Percentiles rank a stretch among this genome's conserved stretches.
Evolutionary conservation across 805 yeast genomes (phyloP).

Genomic region (Kazachstania kunashirensis): DNA sequence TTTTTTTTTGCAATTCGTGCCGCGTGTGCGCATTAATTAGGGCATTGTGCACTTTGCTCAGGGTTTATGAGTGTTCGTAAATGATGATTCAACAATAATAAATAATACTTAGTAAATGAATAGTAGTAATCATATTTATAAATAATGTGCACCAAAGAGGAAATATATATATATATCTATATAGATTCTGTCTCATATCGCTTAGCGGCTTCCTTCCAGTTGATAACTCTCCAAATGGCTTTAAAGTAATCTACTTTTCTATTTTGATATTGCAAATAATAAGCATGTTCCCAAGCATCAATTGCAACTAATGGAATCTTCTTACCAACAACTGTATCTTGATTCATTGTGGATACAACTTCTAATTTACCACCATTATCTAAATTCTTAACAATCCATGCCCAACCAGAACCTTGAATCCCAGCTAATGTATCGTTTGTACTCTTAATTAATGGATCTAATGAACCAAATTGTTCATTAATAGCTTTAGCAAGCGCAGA

Average conservation of each 20-base stretch:
- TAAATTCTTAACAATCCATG: slow-evolving; percentile 75
- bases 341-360: slow-evolving; percentile 74
- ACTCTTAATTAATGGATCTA: slow-evolving; percentile 53
- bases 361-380: slow-evolving; percentile 59
- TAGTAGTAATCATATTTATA: background rate
- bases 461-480: slow-evolving; percentile 54
- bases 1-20: too few relatives aligned
- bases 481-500: slow-evolving; percentile 54
- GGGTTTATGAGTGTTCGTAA: too few relatives aligned
- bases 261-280: slow-evolving; percentile 87
- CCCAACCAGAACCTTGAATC: slow-evolving; percentile 94
- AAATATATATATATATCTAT: too few relatives aligned
- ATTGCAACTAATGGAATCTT: slow-evolving; percentile 74
- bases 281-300: slow-evolving; percentile 97
- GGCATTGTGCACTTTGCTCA: too few relatives aligned
- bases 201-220: slow-evolving; percentile 84
- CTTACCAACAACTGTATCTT: slow-evolving; percentile 70
- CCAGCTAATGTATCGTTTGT: slow-evolving; percentile 73
- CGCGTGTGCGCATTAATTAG: too few relatives aligned
- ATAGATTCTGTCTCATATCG: slow-evolving; percentile 38
- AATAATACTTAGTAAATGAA: too few relatives aligned
- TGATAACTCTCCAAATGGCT: slow-evolving; percentile 88
- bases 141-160: background rate
- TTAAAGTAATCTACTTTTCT: slow-evolving; percentile 86
- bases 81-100: too few relatives aligned